Percentiles rank a stretch among this genome's conserved stretches.
Evolutionary conservation across 108 stramenopile genomes (phyloP).

Genomic region (Craspedostauros australis): DNA sequence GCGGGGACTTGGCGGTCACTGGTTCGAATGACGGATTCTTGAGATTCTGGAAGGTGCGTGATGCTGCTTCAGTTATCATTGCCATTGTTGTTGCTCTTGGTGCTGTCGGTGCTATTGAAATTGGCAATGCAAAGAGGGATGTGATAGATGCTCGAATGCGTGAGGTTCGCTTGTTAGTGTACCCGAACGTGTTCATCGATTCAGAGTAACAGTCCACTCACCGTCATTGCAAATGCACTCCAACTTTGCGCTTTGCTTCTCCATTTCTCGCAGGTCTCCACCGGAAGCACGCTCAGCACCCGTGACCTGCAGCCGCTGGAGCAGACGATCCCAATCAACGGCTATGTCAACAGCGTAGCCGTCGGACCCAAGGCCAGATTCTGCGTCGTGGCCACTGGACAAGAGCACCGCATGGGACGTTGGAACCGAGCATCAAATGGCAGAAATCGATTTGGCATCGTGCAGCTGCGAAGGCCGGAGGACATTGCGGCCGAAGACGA

Average conservation of each 20-base stretch:
- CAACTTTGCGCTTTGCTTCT: not conserved
- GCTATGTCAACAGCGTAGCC: slow-evolving; percentile 79
- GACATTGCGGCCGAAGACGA: slow-evolving; percentile 4
- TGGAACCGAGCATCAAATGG: slow-evolving; percentile 78
- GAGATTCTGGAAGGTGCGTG: slow-evolving; percentile 73
- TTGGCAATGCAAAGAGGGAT: too few relatives aligned
- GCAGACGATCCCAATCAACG: slow-evolving; percentile 54
- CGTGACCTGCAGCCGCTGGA: slow-evolving; percentile 49
- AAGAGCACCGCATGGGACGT: slow-evolving; percentile 82
- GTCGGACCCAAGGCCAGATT: slow-evolving; percentile 75
- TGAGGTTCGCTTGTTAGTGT: too few relatives aligned
- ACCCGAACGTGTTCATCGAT: too few relatives aligned
- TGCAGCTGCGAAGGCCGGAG: slow-evolving; percentile 37
- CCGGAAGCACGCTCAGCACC: slow-evolving; percentile 38
- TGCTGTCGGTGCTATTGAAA: too few relatives aligned
- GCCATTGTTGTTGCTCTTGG: too few relatives aligned
- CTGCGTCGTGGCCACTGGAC: slow-evolving; percentile 75
- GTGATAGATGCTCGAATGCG: too few relatives aligned
- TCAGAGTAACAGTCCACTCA: not conserved
- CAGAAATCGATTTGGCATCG: slow-evolving; percentile 80
- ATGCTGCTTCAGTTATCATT: too few relatives aligned
- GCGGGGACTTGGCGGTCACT: slow-evolving; percentile 73
- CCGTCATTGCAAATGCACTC: not conserved
- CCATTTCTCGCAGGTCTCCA: slow-evolving; percentile 5
- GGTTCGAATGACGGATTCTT: slow-evolving; percentile 87